These are phyloP conservation scores for Ustilago cynodontis DNA, from an alignment of 1,284 basidiomycete genomes.

Conservation along the genomic window DNA sequence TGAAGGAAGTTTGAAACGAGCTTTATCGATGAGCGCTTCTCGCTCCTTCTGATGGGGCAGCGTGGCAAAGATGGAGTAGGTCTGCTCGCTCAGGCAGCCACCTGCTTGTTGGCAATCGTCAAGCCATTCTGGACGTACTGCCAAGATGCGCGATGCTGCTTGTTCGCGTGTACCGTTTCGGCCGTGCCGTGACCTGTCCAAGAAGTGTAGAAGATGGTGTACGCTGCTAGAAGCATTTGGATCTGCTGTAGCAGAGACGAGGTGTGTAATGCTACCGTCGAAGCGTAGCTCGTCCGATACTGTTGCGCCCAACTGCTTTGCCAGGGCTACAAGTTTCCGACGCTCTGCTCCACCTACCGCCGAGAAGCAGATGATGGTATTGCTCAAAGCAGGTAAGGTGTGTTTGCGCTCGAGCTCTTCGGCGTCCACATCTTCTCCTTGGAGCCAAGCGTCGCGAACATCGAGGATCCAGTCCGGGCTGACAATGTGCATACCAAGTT, in stretches of 20 bases:
- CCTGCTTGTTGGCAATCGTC: slow-evolving; percentile 81
- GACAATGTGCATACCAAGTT: slow-evolving; percentile 80
- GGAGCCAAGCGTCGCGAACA: slow-evolving; percentile 79
- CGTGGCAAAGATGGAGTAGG: slow-evolving; percentile 52
- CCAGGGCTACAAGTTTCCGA: slow-evolving; percentile 28
- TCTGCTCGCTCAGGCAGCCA: slow-evolving; percentile 71
- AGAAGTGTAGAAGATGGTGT: slow-evolving; percentile 44
- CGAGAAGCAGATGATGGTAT: slow-evolving; percentile 77
- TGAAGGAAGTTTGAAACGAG: slow-evolving; percentile 35
- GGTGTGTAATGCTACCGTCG: slow-evolving; percentile 71
- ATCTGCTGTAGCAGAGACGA: slow-evolving; percentile 72
- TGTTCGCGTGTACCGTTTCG: slow-evolving; percentile 77
- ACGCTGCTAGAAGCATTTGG: slow-evolving; percentile 74
- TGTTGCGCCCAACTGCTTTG: slow-evolving; percentile 30
- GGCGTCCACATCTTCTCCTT: slow-evolving; percentile 80
- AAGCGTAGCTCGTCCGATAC: slow-evolving; percentile 61
- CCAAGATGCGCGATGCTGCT: slow-evolving; percentile 76
- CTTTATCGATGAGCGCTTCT: slow-evolving; percentile 25
- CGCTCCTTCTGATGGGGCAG: slow-evolving; percentile 26
- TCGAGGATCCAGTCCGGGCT: slow-evolving; percentile 79
- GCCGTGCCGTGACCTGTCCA: slow-evolving; percentile 71
- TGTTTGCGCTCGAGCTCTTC: slow-evolving; percentile 75
- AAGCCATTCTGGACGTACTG: slow-evolving; percentile 88
- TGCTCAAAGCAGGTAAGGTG: slow-evolving; percentile 78
- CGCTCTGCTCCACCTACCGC: slow-evolving; percentile 34